Evolutionary conservation across 225 moss, liverwort and hornwort species (phyloP).

Genomic region (Ulota crispa): DNA sequence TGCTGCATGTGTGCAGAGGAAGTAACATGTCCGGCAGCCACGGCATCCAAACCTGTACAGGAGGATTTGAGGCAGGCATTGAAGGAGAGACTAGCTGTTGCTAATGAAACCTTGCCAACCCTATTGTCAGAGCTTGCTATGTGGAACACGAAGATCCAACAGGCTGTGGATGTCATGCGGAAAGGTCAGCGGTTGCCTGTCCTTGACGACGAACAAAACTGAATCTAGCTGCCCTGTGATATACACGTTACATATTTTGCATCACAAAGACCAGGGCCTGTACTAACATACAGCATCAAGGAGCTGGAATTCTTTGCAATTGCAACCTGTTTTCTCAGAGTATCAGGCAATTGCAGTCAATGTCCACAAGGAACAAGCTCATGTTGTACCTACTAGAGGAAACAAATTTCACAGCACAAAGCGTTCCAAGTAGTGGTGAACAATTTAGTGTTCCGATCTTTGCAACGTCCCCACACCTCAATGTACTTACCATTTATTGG

Average conservation of each 20-base stretch:
- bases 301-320: background rate
- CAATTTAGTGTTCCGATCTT: background rate
- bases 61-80: conserved; percentile 35
- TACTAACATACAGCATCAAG: background rate
- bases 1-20: conserved; percentile 22
- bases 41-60: conserved; percentile 12
- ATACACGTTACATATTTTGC: conserved; percentile 7
- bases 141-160: conserved; percentile 53
- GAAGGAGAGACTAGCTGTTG: conserved; percentile 41
- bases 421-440: conserved; percentile 23
- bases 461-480: background rate
- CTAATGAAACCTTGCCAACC: conserved; percentile 40
- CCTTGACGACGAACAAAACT: conserved; percentile 30
- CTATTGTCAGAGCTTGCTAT: conserved; percentile 40
- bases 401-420: conserved; percentile 14
- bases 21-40: conserved; percentile 2
- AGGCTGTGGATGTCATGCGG: conserved; percentile 45
- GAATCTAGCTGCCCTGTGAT: conserved; percentile 16
- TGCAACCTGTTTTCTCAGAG: background rate
- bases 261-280: background rate
- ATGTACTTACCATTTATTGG: conserved; percentile 1
- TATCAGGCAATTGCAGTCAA: conserved; percentile 9
- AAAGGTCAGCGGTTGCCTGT: conserved; percentile 40
- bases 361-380: conserved; percentile 9
- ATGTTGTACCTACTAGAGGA: background rate